phyloP scores from a whole-genome alignment of 495 filamentous ascomycete genomes.

The Podospora australis region DNA sequence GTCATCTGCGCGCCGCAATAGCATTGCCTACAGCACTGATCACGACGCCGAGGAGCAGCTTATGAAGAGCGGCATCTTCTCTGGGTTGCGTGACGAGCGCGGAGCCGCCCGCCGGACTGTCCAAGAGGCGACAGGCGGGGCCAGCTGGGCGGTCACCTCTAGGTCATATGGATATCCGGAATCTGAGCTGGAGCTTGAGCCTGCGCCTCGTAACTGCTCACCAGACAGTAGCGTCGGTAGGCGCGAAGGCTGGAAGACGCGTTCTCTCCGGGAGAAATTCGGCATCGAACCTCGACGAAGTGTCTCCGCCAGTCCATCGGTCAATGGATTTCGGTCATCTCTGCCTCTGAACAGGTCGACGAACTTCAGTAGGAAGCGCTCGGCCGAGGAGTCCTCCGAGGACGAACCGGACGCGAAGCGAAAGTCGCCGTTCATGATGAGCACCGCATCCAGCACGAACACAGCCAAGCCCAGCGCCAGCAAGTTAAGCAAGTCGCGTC shows the following conservation, averaged over 20 bases:
- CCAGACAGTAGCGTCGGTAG: constrained; percentile 16
- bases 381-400: constrained; percentile 14
- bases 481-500: constrained; percentile 17
- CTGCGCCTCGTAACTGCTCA: constrained; percentile 1
- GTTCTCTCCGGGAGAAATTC: constrained; percentile 26
- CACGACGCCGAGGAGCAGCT: constrained; percentile 31
- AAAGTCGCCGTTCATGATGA: constrained; percentile 1
- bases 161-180: constrained; percentile 16
- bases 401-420: constrained; percentile 15
- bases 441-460: background rate
- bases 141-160: background rate
- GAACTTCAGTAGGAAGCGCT: constrained; percentile 23
- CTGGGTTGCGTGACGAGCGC: constrained; percentile 31
- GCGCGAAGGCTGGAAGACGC: constrained; percentile 25
- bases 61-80: constrained; percentile 37
- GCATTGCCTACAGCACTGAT: constrained; percentile 9
- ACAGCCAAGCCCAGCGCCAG: background rate
- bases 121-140: constrained; percentile 7
- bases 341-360: constrained; percentile 8
- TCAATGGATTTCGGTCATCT: constrained; percentile 6
- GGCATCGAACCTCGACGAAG: constrained; percentile 22
- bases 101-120: no score
- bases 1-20: constrained; percentile 8
- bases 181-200: constrained; percentile 20
- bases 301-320: constrained; percentile 16